phyloP scores from a whole-genome alignment of 2,329 filamentous ascomycete genomes.

The Diaporthe sp. region DNA sequence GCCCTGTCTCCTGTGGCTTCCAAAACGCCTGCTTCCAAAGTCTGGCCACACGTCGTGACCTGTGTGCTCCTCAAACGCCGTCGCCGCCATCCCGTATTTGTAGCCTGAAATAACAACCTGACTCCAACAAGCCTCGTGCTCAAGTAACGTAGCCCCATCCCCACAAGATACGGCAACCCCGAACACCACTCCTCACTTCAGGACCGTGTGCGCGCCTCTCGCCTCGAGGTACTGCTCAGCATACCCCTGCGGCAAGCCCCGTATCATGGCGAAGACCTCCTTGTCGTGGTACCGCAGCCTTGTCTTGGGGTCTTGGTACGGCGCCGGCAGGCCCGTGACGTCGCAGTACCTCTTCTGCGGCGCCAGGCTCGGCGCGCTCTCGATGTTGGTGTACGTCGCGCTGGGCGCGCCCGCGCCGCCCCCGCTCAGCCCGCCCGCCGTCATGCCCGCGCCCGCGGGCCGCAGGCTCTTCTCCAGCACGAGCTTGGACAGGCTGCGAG shows the following conservation, averaged over 20 bases:
- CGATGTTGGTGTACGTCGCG: slow-evolving; percentile 96
- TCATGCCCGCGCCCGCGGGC: slow-evolving; percentile 50
- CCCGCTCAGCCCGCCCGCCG: slow-evolving; percentile 45
- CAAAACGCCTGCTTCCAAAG: neutral
- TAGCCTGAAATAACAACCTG: neutral
- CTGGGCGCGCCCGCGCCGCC: slow-evolving; percentile 68
- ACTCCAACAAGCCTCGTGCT: neutral
- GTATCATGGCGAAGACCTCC: slow-evolving; percentile 89
- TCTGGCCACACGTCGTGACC: neutral
- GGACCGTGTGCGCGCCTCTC: slow-evolving; percentile 89
- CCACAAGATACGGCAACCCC: neutral
- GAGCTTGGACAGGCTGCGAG: slow-evolving; percentile 86
- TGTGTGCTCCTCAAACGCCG: slow-evolving; percentile 30
- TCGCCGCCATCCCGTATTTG: neutral
- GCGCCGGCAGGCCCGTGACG: slow-evolving; percentile 90
- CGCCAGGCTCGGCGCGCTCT: slow-evolving; percentile 86
- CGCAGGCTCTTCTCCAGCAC: slow-evolving; percentile 86
- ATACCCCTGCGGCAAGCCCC: slow-evolving; percentile 82
- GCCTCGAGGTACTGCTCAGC: slow-evolving; percentile 92
- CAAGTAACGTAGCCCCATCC: neutral
- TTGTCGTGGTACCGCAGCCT: slow-evolving; percentile 91
- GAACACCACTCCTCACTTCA: slow-evolving; percentile 74
- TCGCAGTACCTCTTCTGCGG: slow-evolving; percentile 94
- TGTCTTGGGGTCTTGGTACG: slow-evolving; percentile 96
- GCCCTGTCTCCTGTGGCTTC: neutral